These are phyloP conservation scores for Rhizophagus prolifer DNA, from an alignment of 192 early-diverging fungal genomes.

Conservation along the genomic window DNA sequence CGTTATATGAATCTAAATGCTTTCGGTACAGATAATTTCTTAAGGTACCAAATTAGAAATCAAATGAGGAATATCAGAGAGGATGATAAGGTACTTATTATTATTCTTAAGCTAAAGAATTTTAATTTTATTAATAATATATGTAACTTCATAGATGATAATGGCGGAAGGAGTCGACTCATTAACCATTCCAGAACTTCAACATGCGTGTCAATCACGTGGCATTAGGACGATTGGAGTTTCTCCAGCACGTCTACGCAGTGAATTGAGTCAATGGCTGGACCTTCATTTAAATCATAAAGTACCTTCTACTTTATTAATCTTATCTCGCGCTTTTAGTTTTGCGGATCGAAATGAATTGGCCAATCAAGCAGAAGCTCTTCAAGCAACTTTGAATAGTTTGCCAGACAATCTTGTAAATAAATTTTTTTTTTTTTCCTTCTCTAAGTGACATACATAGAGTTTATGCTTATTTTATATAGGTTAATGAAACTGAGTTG, in stretches of 20 bases:
- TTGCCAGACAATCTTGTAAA: constrained; percentile 88
- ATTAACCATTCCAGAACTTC: constrained; percentile 85
- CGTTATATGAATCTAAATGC: constrained; percentile 93
- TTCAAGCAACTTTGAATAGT: constrained; percentile 89
- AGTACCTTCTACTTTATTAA: constrained; percentile 86
- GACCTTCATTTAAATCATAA: constrained; percentile 91
- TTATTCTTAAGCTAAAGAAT: background rate
- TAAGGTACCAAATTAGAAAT: constrained; percentile 89
- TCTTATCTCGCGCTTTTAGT: constrained; percentile 87
- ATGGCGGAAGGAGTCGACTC: constrained; percentile 83
- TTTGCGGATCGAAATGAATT: constrained; percentile 60
- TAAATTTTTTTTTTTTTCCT: constrained; percentile 11
- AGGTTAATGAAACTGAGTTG: constrained; percentile 77
- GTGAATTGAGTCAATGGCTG: constrained; percentile 90
- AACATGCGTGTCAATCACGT: constrained; percentile 82
- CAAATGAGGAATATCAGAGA: constrained; percentile 81
- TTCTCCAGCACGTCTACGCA: constrained; percentile 84
- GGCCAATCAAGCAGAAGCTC: constrained; percentile 63
- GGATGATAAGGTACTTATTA: constrained; percentile 69
- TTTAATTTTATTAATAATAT: background rate
- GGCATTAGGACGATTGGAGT: constrained; percentile 89
- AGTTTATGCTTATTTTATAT: background rate
- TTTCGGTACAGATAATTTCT: constrained; percentile 97
- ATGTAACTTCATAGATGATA: constrained; percentile 63
- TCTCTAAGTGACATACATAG: background rate